These are phyloP conservation scores for Globisporangium cederbergense DNA, from an alignment of 352 stramenopile species.

Conservation along the genomic window DNA sequence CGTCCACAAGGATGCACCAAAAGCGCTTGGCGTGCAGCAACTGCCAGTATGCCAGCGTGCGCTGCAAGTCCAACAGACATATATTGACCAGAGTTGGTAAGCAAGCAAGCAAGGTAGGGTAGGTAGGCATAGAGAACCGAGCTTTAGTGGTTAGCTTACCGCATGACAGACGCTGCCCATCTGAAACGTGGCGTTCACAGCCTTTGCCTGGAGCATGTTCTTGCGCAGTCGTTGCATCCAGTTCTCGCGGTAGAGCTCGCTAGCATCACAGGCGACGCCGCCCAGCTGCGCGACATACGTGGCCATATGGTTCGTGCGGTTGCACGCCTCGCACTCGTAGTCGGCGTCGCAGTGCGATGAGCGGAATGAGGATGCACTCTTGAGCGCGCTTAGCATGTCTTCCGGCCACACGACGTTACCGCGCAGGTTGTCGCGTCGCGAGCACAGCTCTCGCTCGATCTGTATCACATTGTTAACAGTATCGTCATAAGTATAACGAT, in stretches of 20 bases:
- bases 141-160: slow-evolving; percentile 25
- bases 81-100: background rate
- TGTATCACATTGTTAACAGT: slow-evolving; percentile 15
- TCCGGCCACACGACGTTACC: slow-evolving; percentile 68
- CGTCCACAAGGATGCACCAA: slow-evolving; percentile 70
- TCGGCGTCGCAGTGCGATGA: slow-evolving; percentile 29
- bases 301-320: slow-evolving; percentile 60
- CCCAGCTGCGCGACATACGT: slow-evolving; percentile 53
- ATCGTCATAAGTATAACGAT: background rate
- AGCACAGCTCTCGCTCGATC: slow-evolving; percentile 75
- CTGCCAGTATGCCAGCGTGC: slow-evolving; percentile 74
- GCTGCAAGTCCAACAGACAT: slow-evolving; percentile 23
- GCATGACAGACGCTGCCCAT: slow-evolving; percentile 79
- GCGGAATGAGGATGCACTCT: slow-evolving; percentile 35
- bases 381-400: slow-evolving; percentile 57
- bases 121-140: background rate
- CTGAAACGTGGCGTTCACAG: slow-evolving; percentile 42
- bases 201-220: slow-evolving; percentile 25
- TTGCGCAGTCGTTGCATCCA: slow-evolving; percentile 61
- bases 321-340: slow-evolving; percentile 72
- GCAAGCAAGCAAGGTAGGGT: background rate
- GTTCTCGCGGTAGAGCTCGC: slow-evolving; percentile 53
- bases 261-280: slow-evolving; percentile 61
- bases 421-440: slow-evolving; percentile 60
- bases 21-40: slow-evolving; percentile 80